Percentiles rank a stretch among this genome's conserved stretches.
Evolutionary conservation across 768 basidiomycete species (phyloP).

Genomic region (Auricularia sp.): DNA sequence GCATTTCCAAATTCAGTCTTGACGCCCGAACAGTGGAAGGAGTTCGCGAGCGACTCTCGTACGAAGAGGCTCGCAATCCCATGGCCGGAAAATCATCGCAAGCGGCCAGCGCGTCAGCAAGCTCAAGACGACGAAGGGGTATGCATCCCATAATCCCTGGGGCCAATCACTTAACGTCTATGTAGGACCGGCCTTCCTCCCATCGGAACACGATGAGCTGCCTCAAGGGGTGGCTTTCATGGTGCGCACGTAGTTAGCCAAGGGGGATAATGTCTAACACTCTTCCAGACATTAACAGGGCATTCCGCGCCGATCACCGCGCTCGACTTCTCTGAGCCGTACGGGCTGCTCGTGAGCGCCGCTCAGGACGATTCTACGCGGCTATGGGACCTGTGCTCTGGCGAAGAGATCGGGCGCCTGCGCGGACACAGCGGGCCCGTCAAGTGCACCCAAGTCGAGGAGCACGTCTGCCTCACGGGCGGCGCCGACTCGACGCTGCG

Average conservation of each 20-base stretch:
- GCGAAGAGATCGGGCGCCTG: slow-evolving; percentile 75
- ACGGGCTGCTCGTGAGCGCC: slow-evolving; percentile 84
- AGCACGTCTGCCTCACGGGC: slow-evolving; percentile 82
- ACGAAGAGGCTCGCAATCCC: slow-evolving; percentile 42
- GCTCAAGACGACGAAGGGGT: slow-evolving; percentile 66
- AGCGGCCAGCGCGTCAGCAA: slow-evolving; percentile 34
- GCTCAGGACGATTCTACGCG: slow-evolving; percentile 79
- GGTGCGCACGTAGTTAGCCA: slow-evolving; percentile 37
- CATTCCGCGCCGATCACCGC: slow-evolving; percentile 77
- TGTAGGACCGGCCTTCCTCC: slow-evolving; percentile 85
- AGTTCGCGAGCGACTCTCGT: slow-evolving; percentile 71
- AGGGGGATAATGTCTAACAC: background rate
- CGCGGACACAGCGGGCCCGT: slow-evolving; percentile 73
- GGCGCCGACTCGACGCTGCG: slow-evolving; percentile 77
- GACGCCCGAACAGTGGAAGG: slow-evolving; percentile 58
- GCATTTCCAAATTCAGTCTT: background rate
- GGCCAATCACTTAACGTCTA: background rate
- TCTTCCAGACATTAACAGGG: slow-evolving; percentile 59
- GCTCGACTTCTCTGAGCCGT: slow-evolving; percentile 93
- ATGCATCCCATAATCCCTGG: background rate
- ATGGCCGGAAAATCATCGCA: slow-evolving; percentile 18
- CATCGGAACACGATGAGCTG: slow-evolving; percentile 93
- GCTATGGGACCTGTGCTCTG: slow-evolving; percentile 90
- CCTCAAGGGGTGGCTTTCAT: slow-evolving; percentile 95
- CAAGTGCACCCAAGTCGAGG: slow-evolving; percentile 89